A percentile compares a stretch with the other conserved stretches of the same genome.
Conservation (phyloP, 345 rosid species). For the Noccaea bulbosa region DNA sequence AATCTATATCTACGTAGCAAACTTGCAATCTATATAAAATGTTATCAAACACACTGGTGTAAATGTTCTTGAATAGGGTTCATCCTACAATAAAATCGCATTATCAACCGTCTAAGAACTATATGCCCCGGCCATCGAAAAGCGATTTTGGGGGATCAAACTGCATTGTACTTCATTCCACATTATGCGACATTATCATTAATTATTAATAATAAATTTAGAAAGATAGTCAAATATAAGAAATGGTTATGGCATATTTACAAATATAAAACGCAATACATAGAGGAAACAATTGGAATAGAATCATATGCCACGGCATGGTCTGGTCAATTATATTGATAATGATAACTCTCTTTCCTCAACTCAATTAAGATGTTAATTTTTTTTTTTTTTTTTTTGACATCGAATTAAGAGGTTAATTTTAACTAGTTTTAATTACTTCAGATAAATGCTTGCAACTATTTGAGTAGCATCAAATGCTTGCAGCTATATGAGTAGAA, state of each 20-base stretch:
- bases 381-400: too few species aligned
- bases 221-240: conserved; percentile 23
- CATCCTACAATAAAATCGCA: neutral
- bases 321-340: conserved; percentile 41
- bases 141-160: neutral
- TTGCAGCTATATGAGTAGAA: too few species aligned
- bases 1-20: neutral
- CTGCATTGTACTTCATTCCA: neutral
- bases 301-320: conserved; percentile 44
- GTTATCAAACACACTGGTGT: conserved; percentile 4
- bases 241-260: conserved; percentile 22
- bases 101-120: neutral
- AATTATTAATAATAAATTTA: conserved; percentile 1
- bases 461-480: too few species aligned
- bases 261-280: conserved; percentile 6
- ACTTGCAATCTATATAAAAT: neutral
- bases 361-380: conserved; percentile 8
- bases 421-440: too few species aligned
- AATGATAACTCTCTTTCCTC: conserved; percentile 10
- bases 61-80: neutral
- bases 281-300: conserved; percentile 42
- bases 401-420: too few species aligned
- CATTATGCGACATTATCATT: neutral
- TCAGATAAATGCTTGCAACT: too few species aligned
- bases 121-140: neutral